Conservation (phyloP, 495 filamentous ascomycete species). For the Amniculicola lignicola region DNA sequence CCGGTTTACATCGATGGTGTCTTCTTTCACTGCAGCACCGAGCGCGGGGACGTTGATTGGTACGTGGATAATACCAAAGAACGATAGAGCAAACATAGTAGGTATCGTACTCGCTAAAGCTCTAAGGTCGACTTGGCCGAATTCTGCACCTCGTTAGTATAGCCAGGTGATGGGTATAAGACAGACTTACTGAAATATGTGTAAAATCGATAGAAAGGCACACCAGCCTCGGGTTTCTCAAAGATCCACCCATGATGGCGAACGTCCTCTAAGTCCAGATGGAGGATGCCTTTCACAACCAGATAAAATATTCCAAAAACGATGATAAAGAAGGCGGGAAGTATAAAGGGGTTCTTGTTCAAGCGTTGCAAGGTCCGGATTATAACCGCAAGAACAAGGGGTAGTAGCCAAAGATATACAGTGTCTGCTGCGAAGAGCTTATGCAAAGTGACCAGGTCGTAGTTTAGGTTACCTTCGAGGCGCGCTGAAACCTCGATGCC, state of each 20-base stretch:
- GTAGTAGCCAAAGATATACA: constrained; percentile 76
- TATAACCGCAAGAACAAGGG: constrained; percentile 71
- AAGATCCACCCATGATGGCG: constrained; percentile 85
- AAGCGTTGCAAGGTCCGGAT: constrained; percentile 70
- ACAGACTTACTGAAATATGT: constrained; percentile 73
- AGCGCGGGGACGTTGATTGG: constrained; percentile 96
- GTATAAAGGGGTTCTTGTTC: constrained; percentile 73
- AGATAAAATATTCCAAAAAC: constrained; percentile 82
- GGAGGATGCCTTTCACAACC: constrained; percentile 63
- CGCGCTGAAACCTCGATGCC: constrained; percentile 93
- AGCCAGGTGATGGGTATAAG: not conserved
- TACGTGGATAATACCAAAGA: constrained; percentile 95
- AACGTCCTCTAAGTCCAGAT: constrained; percentile 59
- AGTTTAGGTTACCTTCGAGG: constrained; percentile 77
- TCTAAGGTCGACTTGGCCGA: constrained; percentile 70
- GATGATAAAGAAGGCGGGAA: constrained; percentile 80
- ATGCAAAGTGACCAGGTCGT: constrained; percentile 68
- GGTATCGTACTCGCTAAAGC: constrained; percentile 79
- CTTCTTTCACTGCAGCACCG: constrained; percentile 82
- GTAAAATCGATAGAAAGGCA: constrained; percentile 97
- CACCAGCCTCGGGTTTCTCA: constrained; percentile 71
- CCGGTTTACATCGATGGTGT: constrained; percentile 83
- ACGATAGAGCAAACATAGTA: constrained; percentile 94
- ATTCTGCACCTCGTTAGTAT: constrained; percentile 51
- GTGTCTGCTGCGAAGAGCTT: constrained; percentile 70